These are phyloP conservation scores for Wickerhamomyces bovis DNA, from an alignment of 805 yeast genomes.

Conservation along the genomic window DNA sequence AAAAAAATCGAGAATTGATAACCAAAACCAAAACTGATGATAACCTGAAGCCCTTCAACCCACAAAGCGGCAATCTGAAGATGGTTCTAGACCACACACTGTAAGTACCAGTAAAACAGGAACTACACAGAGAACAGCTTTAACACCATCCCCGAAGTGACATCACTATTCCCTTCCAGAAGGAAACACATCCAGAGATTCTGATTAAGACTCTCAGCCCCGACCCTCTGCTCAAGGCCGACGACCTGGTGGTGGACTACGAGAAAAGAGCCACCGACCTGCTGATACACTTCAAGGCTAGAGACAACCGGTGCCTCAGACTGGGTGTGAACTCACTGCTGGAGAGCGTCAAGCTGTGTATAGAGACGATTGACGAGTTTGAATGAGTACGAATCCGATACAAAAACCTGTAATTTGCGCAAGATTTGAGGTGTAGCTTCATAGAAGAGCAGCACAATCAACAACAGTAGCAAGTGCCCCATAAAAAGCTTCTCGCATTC, in stretches of 20 bases:
- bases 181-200: conserved; percentile 47
- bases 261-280: conserved; percentile 31
- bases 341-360: conserved; percentile 67
- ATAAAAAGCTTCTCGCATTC: no score
- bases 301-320: conserved; percentile 68
- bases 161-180: not conserved
- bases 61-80: not conserved
- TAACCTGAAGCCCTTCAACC: no score
- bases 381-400: conserved; percentile 20
- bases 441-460: no score
- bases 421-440: no score
- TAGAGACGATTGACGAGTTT: conserved; percentile 77
- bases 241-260: conserved; percentile 52
- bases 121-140: not conserved
- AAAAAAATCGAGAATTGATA: no score
- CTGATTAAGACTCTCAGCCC: conserved; percentile 58
- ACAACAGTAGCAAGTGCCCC: no score
- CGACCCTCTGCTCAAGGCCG: conserved; percentile 74
- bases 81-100: not conserved
- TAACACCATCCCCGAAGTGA: not conserved
- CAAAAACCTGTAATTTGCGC: no score
- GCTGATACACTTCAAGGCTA: conserved; percentile 47
- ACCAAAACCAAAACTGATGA: not conserved
- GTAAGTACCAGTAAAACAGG: not conserved
- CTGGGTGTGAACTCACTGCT: conserved; percentile 80